Evolutionary conservation across 225 moss, liverwort and hornwort species (phyloP).

Genomic region (Neckera pumila): DNA sequence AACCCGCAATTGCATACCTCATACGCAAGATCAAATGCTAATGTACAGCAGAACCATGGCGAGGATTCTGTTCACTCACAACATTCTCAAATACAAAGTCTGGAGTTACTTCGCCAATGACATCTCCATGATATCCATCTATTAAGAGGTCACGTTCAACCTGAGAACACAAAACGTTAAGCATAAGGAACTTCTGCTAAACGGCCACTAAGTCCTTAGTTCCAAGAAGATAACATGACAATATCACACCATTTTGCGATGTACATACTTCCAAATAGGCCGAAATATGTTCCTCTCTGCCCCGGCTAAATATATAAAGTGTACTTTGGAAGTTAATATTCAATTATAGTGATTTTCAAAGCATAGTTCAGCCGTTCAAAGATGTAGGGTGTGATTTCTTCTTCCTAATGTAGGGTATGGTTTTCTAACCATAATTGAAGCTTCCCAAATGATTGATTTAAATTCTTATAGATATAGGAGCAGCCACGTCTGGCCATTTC

Average conservation of each 20-base stretch:
- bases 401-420: not conserved
- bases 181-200: not conserved
- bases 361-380: not conserved
- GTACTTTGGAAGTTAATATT: not conserved
- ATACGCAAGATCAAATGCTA: not conserved
- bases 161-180: slow-evolving; percentile 6
- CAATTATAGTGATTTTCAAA: not conserved
- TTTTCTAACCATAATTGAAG: not conserved
- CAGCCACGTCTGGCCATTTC: not conserved
- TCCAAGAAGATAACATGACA: not conserved
- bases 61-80: slow-evolving; percentile 27
- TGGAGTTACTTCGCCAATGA: slow-evolving; percentile 79
- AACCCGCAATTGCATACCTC: not conserved
- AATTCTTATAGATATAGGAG: not conserved
- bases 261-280: too few species aligned
- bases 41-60: not conserved
- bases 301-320: not conserved
- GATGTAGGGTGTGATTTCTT: not conserved
- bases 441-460: not conserved
- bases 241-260: not conserved
- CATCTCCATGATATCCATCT: slow-evolving; percentile 77
- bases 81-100: slow-evolving; percentile 55
- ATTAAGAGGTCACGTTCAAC: slow-evolving; percentile 41
- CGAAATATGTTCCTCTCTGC: too few species aligned
- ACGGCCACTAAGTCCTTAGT: not conserved